Evolutionary conservation across 768 basidiomycete genomes (phyloP), one percentile per base, ranked within the genome.

Genomic region (Kwoniella mangroviensis): DNA sequence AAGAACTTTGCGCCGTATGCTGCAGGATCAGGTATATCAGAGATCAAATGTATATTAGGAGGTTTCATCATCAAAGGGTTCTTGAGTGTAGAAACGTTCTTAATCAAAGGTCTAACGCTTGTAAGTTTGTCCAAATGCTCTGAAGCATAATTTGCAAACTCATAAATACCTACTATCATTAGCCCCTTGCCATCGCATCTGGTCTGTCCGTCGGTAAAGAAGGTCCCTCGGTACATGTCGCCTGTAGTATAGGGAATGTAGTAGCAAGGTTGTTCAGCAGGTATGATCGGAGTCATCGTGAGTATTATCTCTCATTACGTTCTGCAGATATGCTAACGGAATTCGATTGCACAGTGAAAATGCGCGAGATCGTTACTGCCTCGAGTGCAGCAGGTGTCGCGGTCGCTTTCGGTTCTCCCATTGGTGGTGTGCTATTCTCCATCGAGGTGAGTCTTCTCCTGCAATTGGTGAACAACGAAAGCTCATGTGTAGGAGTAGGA

Each of bases 61-160:
- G 97, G 97, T 3, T 99, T 99, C 84, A 87, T 95, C 75, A 98
- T 99, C 92, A 90, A 97, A 82, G 94, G 94, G 0, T 99, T 91
- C 83, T 87, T 98, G 43, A 91, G 93, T 15, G 89, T 91, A 70
- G 89, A 90, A 80, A 98, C 97, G 1, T 91, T 98, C 73, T 86
- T 90, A 70, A 92, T 98, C 83, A 99, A 99, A 85, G 94, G 92
- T 79, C 85, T 99, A 45, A 94, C 95, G 7, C 84, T 99, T 77
- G 97, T 96, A 72, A 74, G 91, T 85, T 22, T 19, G 41, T 11
- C 59, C 28, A 21, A n/a, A 21, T 21, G 21, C 28, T 41, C 19
- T 22, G 15, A 21, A 9, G 54, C 4, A 55, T 12, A 3, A 55
- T n/a, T 55, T 55, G 4, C n/a, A 22, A 28, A 19, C 45, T 49